Base-by-base conservation (phyloP, 345 rosid species). In the Euclidium syriacum region DNA sequence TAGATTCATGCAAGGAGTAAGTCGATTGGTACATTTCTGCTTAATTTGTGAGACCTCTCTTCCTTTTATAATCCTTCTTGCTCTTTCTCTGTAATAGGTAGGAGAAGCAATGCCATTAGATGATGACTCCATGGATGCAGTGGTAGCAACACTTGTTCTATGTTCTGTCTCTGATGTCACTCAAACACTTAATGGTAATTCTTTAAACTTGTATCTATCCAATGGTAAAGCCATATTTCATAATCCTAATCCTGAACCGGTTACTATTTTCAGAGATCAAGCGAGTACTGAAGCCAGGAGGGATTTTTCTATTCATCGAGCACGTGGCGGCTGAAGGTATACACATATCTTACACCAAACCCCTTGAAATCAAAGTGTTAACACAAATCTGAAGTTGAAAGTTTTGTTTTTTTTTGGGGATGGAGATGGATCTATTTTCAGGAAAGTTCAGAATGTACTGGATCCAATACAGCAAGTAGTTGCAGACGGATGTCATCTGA, bases 401-500 rank as follows among this genome's bases (percentile, higher is more conserved):
- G 1, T 20, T 23, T 23, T 54, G 35, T 6, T 12, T 10, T 34
- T 52, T 11, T 10, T 34, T 52, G 12, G 10, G 34, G 29, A 22
- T 63, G 62, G 74, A 90, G 95, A 85, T 57, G 97, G 97, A 71
- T 82, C 88, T 32, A 22, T 70, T 40, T 80, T 78, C 18, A 80
- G 76, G 72, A 71, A 78, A 41, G 30, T 78, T 43, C 94, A 87
- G 60, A 70, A 58, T 5, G 53, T 74, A 10, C 67, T 87, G 17
- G 76, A 87, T 62, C 98, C 96, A 25, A 26, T 85, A 71, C 98
- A 85, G 34, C 84, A 79, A 70, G 41, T 68, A 8, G 65, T 85
- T 53, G 47, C 78, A 2, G 94, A 85, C 60, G 94, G 98, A 12
- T 91, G 98, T 22, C 96, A 84, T 74, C 75, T 87, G n/a, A 82